Conservation (phyloP, 305 asterid genomes). For the Stenogyne calaminthoides region DNA sequence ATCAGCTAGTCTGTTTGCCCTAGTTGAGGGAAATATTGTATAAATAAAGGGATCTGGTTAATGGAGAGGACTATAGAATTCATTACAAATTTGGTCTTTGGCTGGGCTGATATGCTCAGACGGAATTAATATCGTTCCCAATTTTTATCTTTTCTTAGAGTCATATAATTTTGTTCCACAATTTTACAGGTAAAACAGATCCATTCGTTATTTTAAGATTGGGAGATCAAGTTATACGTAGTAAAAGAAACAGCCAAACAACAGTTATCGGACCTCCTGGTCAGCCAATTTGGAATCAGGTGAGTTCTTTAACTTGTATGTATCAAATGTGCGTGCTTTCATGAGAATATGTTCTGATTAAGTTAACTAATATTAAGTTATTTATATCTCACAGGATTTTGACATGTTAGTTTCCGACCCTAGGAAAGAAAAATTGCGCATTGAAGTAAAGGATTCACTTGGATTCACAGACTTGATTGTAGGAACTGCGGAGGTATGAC, state of each 20-base stretch:
- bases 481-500: slow-evolving; percentile 82
- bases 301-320: slow-evolving; percentile 33
- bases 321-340: slow-evolving; percentile 20
- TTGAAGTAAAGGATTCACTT: slow-evolving; percentile 88
- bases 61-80: background rate
- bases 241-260: slow-evolving; percentile 95
- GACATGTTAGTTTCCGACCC: slow-evolving; percentile 88
- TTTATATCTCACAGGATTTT: slow-evolving; percentile 73
- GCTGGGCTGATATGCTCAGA: background rate
- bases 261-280: slow-evolving; percentile 98
- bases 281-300: slow-evolving; percentile 99
- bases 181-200: slow-evolving; percentile 87
- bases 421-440: slow-evolving; percentile 61
- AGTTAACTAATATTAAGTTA: slow-evolving; percentile 22
- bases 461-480: slow-evolving; percentile 83
- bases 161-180: background rate
- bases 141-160: background rate
- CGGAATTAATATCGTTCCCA: background rate
- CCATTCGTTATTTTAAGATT: slow-evolving; percentile 80
- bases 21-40: background rate
- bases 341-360: slow-evolving; percentile 25
- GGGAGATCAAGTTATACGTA: slow-evolving; percentile 92
- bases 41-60: background rate
- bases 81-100: background rate
- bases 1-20: background rate